These are phyloP conservation scores for Aspergillus vadensis DNA, from an alignment of 2,329 filamentous ascomycete genomes.

Conservation along the genomic window DNA sequence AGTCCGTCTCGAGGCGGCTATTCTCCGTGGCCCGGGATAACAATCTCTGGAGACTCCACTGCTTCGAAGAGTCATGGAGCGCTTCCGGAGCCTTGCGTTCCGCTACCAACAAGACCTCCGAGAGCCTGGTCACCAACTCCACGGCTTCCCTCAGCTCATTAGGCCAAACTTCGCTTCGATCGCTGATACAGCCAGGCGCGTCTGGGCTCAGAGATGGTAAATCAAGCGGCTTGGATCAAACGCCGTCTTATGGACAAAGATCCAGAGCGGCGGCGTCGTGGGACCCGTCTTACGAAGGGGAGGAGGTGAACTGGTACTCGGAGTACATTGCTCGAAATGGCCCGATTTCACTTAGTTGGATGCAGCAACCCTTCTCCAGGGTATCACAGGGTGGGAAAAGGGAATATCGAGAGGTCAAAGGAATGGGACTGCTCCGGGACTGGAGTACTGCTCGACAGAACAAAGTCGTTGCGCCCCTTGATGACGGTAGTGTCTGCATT, in stretches of 20 bases:
- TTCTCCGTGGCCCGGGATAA: slow-evolving; percentile 71
- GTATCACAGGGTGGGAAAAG: slow-evolving; percentile 39
- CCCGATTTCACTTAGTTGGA: slow-evolving; percentile 73
- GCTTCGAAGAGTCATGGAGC: slow-evolving; percentile 72
- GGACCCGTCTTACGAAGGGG: slow-evolving; percentile 74
- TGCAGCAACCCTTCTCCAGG: slow-evolving; percentile 59
- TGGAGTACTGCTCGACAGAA: slow-evolving; percentile 55
- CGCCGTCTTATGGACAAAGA: slow-evolving; percentile 30
- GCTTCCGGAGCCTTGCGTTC: slow-evolving; percentile 46
- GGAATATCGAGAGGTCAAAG: slow-evolving; percentile 65
- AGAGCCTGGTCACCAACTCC: slow-evolving; percentile 54
- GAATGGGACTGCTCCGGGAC: slow-evolving; percentile 67
- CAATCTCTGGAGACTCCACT: slow-evolving; percentile 73
- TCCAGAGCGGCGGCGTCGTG: slow-evolving; percentile 63
- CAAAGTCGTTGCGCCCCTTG: slow-evolving; percentile 73
- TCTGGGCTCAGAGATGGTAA: neutral
- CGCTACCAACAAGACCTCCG: slow-evolving; percentile 21
- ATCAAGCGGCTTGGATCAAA: slow-evolving; percentile 8
- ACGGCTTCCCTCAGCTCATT: slow-evolving; percentile 36
- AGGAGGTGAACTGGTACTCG: slow-evolving; percentile 79
- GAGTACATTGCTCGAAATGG: slow-evolving; percentile 85
- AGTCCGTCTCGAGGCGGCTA: slow-evolving; percentile 68
- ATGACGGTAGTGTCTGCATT: slow-evolving; percentile 83
- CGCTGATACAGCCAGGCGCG: slow-evolving; percentile 35
- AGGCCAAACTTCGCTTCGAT: slow-evolving; percentile 36